Evolutionary conservation across 2,329 filamentous ascomycete species (phyloP).

Genomic region (Aureobasidium musti): DNA sequence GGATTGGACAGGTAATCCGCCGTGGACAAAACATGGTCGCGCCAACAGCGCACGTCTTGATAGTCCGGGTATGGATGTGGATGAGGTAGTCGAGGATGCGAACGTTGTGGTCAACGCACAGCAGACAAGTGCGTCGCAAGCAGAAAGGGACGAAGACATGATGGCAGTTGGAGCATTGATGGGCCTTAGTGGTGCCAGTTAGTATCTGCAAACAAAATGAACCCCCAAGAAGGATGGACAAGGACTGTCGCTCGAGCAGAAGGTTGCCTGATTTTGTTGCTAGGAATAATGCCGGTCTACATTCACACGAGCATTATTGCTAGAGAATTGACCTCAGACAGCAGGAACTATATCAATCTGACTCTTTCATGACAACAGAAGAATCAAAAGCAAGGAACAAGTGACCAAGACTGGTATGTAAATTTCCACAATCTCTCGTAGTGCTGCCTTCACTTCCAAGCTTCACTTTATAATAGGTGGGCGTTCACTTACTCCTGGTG

Average conservation of each 20-base stretch:
- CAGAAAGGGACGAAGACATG: conserved; percentile 32
- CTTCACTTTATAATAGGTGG: too few relatives aligned
- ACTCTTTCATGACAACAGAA: too few relatives aligned
- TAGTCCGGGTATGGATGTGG: conserved; percentile 10
- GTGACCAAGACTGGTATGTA: too few relatives aligned
- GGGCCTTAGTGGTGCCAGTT: conserved; percentile 30
- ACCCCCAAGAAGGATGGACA: background rate
- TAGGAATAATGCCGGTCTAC: too few relatives aligned
- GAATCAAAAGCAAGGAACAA: too few relatives aligned
- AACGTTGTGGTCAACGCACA: background rate
- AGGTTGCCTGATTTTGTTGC: too few relatives aligned
- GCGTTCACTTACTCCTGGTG: too few relatives aligned
- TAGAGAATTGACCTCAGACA: too few relatives aligned
- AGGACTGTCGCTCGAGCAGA: background rate
- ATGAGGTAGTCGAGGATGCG: conserved; percentile 5
- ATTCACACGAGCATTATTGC: background rate
- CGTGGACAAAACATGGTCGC: background rate
- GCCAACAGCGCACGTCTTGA: background rate
- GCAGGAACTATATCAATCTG: too few relatives aligned
- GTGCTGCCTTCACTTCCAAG: too few relatives aligned
- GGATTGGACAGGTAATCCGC: background rate
- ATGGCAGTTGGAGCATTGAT: conserved; percentile 33
- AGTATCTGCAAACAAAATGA: background rate
- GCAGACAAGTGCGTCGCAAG: conserved; percentile 35
- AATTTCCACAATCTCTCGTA: too few relatives aligned